A percentile compares a stretch with the other conserved stretches of the same genome.
Evolutionary conservation across 2,329 filamentous ascomycete species (phyloP).

Genomic region (Fusarium liriodendri): DNA sequence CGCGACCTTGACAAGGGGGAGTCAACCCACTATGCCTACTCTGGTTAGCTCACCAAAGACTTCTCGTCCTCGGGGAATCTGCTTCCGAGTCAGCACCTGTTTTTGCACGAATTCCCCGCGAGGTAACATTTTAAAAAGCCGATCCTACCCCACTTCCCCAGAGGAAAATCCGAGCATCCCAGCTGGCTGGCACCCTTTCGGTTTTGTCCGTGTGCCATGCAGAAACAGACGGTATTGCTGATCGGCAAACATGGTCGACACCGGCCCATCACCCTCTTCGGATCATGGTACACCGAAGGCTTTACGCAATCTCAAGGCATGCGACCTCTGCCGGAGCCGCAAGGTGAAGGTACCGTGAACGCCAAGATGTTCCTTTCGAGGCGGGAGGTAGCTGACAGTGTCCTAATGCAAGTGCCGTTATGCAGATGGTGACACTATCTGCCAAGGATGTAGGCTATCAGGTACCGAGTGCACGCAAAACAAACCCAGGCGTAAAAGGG

Average conservation of each 20-base stretch:
- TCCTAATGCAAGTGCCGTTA: neutral
- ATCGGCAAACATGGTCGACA: neutral
- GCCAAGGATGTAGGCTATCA: neutral
- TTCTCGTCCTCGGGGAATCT: neutral
- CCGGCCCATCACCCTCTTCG: neutral
- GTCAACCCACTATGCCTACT: neutral
- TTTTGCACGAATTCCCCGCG: neutral
- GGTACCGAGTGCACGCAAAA: neutral
- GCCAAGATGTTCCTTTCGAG: neutral
- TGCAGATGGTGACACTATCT: neutral
- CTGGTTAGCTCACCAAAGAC: neutral
- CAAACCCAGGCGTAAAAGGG: neutral
- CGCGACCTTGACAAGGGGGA: neutral
- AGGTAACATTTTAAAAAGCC: neutral
- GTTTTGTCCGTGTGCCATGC: neutral
- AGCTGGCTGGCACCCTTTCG: neutral
- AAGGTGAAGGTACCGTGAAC: neutral
- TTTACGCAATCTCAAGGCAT: neutral
- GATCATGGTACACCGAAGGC: neutral
- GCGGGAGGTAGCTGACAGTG: neutral
- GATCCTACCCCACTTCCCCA: neutral
- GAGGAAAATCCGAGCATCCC: neutral
- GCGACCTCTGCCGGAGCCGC: neutral
- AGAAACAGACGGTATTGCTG: neutral
- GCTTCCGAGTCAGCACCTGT: neutral